Evolutionary conservation across 371 early-diverging fungal genomes (phyloP), one percentile per base, ranked within the genome.

Genomic region (Mucor piriformis): DNA sequence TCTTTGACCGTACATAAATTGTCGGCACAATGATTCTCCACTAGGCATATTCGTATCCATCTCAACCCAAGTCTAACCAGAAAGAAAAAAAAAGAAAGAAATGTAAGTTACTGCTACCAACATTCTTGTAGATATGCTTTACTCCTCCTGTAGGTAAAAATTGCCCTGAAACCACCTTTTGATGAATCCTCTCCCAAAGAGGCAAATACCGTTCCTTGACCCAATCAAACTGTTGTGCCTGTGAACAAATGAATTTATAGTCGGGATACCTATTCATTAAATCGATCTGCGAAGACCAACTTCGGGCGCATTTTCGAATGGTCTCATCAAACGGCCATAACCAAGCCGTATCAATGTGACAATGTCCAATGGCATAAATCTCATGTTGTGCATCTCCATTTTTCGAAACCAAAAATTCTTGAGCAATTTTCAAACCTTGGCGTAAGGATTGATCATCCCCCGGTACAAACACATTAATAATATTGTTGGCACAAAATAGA

Each of bases 41-140:
- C 91, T 88, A 6, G 97, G 97, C 43, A 96, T 74, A 73, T 97
- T 97, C 69, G 94, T 90, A 70, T 98, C 97, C 96, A 97, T 97
- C 72, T 98, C 99, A 11, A 97, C 90, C 98, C 98, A 98, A 15
- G 96, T 94, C 61, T 81, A 29, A 16, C 49, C 8, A 27, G 42
- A 18, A 38, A 40, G 4, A 12, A 13, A 23, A 8, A 23, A 8
- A 11, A 24, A 18, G 13, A 6, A 25, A 46, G 11, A 18, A 24
- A 24, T 6, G 21, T 23, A 12, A 24, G 3, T 37, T n/a, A 21
- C 38, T 35, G 20, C 3, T 47, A 7, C 6, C 0, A 33, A 44
- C 10, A 46, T 6, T 24, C 20, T 46, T n/a, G n/a, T n/a, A n/a
- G n/a, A n/a, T n/a, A 16, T 18, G 21, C 61, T 61, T 61, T 71